These are phyloP conservation scores for Chaetomiaceae sp. DNA, from an alignment of 2,329 filamentous ascomycete species.

Conservation along the genomic window DNA sequence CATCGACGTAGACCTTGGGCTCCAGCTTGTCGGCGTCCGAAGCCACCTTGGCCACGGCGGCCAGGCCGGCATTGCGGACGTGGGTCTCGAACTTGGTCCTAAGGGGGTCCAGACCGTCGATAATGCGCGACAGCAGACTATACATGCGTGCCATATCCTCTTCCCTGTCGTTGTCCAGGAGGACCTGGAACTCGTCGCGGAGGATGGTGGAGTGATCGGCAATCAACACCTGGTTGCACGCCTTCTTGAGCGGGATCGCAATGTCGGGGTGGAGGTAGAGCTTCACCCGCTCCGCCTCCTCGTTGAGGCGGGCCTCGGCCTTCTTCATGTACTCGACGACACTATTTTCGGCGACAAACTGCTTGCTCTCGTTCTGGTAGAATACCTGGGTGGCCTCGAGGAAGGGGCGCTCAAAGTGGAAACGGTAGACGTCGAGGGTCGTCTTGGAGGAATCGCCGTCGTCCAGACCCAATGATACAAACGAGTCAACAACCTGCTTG, in stretches of 20 bases:
- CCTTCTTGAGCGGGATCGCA: slow-evolving; percentile 73
- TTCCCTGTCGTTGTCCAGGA: slow-evolving; percentile 89
- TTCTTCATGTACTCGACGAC: slow-evolving; percentile 99
- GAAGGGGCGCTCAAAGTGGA: slow-evolving; percentile 90
- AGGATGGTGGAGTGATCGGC: slow-evolving; percentile 80
- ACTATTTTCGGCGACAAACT: slow-evolving; percentile 93
- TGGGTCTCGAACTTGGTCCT: slow-evolving; percentile 85
- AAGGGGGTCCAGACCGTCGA: slow-evolving; percentile 85
- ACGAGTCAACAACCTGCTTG: slow-evolving; percentile 94
- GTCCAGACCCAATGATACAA: slow-evolving; percentile 89
- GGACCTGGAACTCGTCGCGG: slow-evolving; percentile 89
- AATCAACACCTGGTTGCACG: slow-evolving; percentile 85
- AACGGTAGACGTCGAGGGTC: slow-evolving; percentile 90
- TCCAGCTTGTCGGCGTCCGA: slow-evolving; percentile 85
- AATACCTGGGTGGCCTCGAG: slow-evolving; percentile 77
- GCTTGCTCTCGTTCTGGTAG: slow-evolving; percentile 87
- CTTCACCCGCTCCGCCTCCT: slow-evolving; percentile 90
- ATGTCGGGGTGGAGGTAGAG: slow-evolving; percentile 93
- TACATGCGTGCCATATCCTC: slow-evolving; percentile 98
- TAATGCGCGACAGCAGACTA: slow-evolving; percentile 79
- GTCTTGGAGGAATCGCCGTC: slow-evolving; percentile 90
- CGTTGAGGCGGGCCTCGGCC: slow-evolving; percentile 79
- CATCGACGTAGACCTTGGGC: slow-evolving; percentile 94
- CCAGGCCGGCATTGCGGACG: slow-evolving; percentile 81
- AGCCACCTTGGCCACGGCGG: slow-evolving; percentile 86